Evolutionary conservation across 441 rosid species (phyloP).

Genomic region (Dalechampia spathulata): DNA sequence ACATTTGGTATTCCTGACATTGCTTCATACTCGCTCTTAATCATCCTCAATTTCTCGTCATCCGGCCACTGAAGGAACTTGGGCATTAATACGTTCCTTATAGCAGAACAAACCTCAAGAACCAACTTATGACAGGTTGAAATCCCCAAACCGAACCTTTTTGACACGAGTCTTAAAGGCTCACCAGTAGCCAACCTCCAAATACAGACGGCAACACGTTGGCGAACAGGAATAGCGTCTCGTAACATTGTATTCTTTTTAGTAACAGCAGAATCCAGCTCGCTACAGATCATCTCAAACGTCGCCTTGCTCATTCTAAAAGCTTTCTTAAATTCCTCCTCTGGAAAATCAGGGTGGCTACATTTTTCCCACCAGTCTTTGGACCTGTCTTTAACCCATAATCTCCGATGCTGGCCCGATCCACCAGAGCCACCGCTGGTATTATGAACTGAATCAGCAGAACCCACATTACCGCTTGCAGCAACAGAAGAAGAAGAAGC

Average conservation of each 20-base stretch:
- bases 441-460: slow-evolving; percentile 10
- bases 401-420: slow-evolving; percentile 32
- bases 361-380: slow-evolving; percentile 86
- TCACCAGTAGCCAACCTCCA: slow-evolving; percentile 86
- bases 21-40: slow-evolving; percentile 41
- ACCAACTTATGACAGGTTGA: slow-evolving; percentile 93
- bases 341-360: slow-evolving; percentile 53
- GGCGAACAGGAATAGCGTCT: slow-evolving; percentile 83
- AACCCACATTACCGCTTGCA: slow-evolving; percentile 12
- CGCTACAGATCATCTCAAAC: slow-evolving; percentile 57
- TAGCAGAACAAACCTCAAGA: slow-evolving; percentile 76
- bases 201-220: slow-evolving; percentile 79
- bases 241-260: slow-evolving; percentile 86
- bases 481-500: slow-evolving; percentile 19
- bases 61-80: slow-evolving; percentile 69
- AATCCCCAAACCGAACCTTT: slow-evolving; percentile 73
- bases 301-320: slow-evolving; percentile 79
- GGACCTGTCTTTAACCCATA: slow-evolving; percentile 86
- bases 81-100: slow-evolving; percentile 57
- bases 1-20: slow-evolving; percentile 54
- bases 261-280: slow-evolving; percentile 55
- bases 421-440: not conserved
- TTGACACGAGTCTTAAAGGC: slow-evolving; percentile 73
- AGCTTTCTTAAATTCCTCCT: slow-evolving; percentile 55
- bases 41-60: slow-evolving; percentile 29